Conservation (phyloP, 768 basidiomycete genomes). For the Tricholoma sp. region DNA sequence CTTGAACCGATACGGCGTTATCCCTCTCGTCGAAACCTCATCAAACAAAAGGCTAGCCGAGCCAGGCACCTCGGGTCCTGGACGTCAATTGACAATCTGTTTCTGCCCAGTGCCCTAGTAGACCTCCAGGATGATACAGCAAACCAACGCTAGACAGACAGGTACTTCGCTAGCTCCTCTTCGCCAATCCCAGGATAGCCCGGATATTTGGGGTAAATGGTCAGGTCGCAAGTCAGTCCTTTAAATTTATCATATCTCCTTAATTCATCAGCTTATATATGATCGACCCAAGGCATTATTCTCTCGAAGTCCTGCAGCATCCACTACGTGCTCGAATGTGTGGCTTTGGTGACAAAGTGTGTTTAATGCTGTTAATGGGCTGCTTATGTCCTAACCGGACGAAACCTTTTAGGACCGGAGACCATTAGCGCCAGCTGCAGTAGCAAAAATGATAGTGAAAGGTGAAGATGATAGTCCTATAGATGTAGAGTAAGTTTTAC, state of each 20-base stretch:
- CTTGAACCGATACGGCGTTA: slow-evolving; percentile 5
- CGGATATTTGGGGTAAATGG: slow-evolving; percentile 73
- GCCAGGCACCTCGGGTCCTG: slow-evolving; percentile 9
- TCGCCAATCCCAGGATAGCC: slow-evolving; percentile 34
- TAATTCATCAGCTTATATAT: slow-evolving; percentile 11
- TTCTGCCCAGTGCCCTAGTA: slow-evolving; percentile 1
- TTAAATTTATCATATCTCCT: slow-evolving; percentile 4
- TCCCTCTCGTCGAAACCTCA: slow-evolving; percentile 8
- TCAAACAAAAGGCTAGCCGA: slow-evolving; percentile 8
- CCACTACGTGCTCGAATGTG: slow-evolving; percentile 92
- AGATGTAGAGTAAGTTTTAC: slow-evolving; percentile 64
- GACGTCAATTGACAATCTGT: slow-evolving; percentile 7
- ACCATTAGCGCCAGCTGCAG: slow-evolving; percentile 86
- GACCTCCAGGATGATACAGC: slow-evolving; percentile 55
- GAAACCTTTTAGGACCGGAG: slow-evolving; percentile 68
- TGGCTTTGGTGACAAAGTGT: slow-evolving; percentile 93
- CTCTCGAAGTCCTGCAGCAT: slow-evolving; percentile 81
- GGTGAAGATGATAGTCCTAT: slow-evolving; percentile 62
- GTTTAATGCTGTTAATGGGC: slow-evolving; percentile 10
- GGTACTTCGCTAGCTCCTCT: slow-evolving; percentile 23
- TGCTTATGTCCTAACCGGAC: slow-evolving; percentile 11
- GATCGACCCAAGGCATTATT: slow-evolving; percentile 56
- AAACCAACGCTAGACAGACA: slow-evolving; percentile 44
- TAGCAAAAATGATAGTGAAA: slow-evolving; percentile 77
- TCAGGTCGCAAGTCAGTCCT: slow-evolving; percentile 50